A percentile compares a stretch with the other conserved stretches of the same genome.
phyloP scores from a whole-genome alignment of 106 monocot genomes.

The Platanthera zijinensis region DNA sequence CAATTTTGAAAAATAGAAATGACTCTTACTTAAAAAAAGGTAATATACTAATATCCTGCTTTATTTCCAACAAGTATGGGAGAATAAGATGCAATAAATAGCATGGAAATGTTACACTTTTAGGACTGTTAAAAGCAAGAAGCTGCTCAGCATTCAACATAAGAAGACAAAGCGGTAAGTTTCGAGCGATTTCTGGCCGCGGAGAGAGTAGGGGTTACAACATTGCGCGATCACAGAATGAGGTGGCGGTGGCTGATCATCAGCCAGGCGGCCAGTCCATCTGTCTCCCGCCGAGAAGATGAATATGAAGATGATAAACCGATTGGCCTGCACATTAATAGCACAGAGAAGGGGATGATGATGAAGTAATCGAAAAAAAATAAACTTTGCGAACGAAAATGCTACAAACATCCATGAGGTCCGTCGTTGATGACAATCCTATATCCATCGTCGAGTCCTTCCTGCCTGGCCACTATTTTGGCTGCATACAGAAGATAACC shows the following conservation, averaged over 20 bases:
- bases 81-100: no score
- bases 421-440: constrained; percentile 90
- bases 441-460: constrained; percentile 79
- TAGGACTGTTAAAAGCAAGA: no score
- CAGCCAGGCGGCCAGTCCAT: constrained; percentile 96
- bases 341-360: neutral
- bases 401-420: constrained; percentile 57
- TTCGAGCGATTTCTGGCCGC: no score
- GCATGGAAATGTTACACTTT: no score
- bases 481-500: constrained; percentile 65
- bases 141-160: no score
- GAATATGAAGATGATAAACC: constrained; percentile 88
- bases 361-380: neutral
- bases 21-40: no score
- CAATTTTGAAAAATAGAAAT: no score
- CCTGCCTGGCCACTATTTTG: constrained; percentile 85
- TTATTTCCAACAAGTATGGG: no score
- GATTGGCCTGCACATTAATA: constrained; percentile 68
- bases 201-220: no score
- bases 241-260: neutral
- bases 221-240: no score
- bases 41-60: no score
- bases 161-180: no score
- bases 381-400: neutral
- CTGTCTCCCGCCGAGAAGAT: constrained; percentile 87